Conservation (phyloP, 1,139 yeast genomes). For the Scheffersomyces segobiensis region DNA sequence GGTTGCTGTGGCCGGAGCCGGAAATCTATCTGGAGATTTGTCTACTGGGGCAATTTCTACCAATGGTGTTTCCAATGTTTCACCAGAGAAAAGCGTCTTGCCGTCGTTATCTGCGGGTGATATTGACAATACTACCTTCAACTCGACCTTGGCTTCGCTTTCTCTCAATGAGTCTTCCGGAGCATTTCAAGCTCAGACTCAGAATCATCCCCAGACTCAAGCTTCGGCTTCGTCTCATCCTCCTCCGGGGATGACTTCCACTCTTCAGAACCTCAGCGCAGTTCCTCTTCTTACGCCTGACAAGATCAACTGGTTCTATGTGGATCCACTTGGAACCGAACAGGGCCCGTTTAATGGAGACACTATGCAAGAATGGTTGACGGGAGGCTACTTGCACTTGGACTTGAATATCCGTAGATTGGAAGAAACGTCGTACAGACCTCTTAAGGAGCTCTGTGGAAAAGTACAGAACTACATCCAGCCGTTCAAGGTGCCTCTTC, state of each 20-base stretch:
- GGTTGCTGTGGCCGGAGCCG: not conserved
- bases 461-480: slow-evolving; percentile 49
- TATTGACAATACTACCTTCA: slow-evolving; percentile 1
- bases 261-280: slow-evolving; percentile 3
- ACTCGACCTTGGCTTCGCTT: slow-evolving; percentile 1
- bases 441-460: slow-evolving; percentile 48
- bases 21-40: not conserved
- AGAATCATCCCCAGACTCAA: not conserved
- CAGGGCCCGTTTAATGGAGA: slow-evolving; percentile 82
- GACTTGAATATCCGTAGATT: slow-evolving; percentile 60
- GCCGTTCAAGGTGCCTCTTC: slow-evolving; percentile 63
- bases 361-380: slow-evolving; percentile 79
- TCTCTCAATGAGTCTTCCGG: slow-evolving; percentile 1
- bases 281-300: slow-evolving; percentile 27
- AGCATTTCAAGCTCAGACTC: not conserved
- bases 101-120: not conserved
- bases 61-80: not conserved
- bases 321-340: slow-evolving; percentile 67
- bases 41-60: not conserved
- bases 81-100: not conserved
- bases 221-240: slow-evolving; percentile 6
- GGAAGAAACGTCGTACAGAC: slow-evolving; percentile 39
- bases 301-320: slow-evolving; percentile 65
- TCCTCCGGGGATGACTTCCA: slow-evolving; percentile 21
- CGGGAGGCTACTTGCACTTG: slow-evolving; percentile 58